phyloP scores from a whole-genome alignment of 768 basidiomycete genomes.

The Psilocybe sp. region DNA sequence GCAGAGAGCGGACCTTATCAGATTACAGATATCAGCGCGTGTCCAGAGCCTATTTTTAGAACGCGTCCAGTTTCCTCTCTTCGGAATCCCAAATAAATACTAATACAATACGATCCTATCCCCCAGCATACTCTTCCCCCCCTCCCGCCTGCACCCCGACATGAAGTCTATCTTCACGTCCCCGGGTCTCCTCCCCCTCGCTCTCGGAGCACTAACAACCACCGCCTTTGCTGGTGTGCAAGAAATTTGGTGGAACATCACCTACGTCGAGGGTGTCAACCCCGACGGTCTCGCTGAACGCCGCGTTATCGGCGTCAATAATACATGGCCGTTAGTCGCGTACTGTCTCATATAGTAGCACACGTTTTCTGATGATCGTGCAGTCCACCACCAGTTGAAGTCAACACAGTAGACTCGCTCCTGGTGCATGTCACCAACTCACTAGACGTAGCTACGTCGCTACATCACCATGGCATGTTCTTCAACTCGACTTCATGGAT shows the following conservation, averaged over 20 bases:
- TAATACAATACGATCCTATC: no score
- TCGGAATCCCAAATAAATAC: no score
- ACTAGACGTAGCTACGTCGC: constrained; percentile 59
- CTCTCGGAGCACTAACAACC: constrained; percentile 19
- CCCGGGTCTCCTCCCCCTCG: no score
- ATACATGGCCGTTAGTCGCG: constrained; percentile 84
- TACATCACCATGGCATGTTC: constrained; percentile 96
- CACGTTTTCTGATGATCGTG: not conserved
- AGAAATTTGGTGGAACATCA: constrained; percentile 89
- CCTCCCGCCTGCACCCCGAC: not conserved
- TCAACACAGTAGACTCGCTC: constrained; percentile 69
- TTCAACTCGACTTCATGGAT: constrained; percentile 86
- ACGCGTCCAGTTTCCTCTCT: no score
- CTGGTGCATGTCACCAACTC: constrained; percentile 76
- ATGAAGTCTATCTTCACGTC: not conserved
- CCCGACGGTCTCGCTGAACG: constrained; percentile 82
- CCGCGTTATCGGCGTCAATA: constrained; percentile 83
- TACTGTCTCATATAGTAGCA: not conserved
- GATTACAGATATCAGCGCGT: no score
- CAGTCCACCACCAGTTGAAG: constrained; percentile 81
- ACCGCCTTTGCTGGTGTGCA: constrained; percentile 60
- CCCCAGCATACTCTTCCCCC: no score
- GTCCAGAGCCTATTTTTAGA: no score
- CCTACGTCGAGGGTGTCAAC: constrained; percentile 74
- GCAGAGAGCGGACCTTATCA: no score